Evolutionary conservation across 768 basidiomycete genomes (phyloP).

Genomic region (Crepidotus variabilis): DNA sequence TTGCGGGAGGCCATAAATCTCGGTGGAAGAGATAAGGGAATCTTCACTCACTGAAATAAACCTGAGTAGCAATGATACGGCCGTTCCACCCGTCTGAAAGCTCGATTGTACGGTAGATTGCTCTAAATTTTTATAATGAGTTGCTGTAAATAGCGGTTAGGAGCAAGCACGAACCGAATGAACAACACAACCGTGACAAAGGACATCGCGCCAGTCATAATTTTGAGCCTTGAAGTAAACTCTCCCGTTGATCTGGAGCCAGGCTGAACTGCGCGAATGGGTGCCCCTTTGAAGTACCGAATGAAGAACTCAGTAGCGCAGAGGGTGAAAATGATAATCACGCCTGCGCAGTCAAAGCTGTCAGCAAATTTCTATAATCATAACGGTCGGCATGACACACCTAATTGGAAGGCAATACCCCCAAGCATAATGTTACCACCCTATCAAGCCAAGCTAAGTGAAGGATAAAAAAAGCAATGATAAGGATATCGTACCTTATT

Average conservation of each 20-base stretch:
- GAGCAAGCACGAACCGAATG: slow-evolving; percentile 34
- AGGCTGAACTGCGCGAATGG: slow-evolving; percentile 11
- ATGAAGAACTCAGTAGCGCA: slow-evolving; percentile 43
- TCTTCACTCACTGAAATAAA: slow-evolving; percentile 28
- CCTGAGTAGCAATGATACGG: slow-evolving; percentile 42
- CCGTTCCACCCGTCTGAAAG: slow-evolving; percentile 50
- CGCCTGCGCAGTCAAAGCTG: slow-evolving; percentile 21
- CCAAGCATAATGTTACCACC: slow-evolving; percentile 52
- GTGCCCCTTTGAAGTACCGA: slow-evolving; percentile 34
- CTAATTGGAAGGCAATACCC: slow-evolving; percentile 59
- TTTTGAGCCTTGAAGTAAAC: slow-evolving; percentile 18
- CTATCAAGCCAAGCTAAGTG: slow-evolving; percentile 7
- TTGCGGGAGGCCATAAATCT: background rate
- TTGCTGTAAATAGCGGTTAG: background rate
- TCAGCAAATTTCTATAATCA: background rate
- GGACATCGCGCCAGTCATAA: slow-evolving; percentile 30
- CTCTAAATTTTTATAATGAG: slow-evolving; percentile 21
- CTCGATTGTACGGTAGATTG: slow-evolving; percentile 51
- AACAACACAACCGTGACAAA: slow-evolving; percentile 40
- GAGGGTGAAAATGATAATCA: slow-evolving; percentile 37
- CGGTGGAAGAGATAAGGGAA: background rate
- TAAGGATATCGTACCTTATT: slow-evolving; percentile 10
- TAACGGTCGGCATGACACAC: slow-evolving; percentile 20
- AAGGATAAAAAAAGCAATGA: background rate
- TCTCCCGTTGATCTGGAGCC: slow-evolving; percentile 5